These are phyloP conservation scores for Biscutella laevigata DNA, from an alignment of 441 rosid genomes.

Conservation along the genomic window DNA sequence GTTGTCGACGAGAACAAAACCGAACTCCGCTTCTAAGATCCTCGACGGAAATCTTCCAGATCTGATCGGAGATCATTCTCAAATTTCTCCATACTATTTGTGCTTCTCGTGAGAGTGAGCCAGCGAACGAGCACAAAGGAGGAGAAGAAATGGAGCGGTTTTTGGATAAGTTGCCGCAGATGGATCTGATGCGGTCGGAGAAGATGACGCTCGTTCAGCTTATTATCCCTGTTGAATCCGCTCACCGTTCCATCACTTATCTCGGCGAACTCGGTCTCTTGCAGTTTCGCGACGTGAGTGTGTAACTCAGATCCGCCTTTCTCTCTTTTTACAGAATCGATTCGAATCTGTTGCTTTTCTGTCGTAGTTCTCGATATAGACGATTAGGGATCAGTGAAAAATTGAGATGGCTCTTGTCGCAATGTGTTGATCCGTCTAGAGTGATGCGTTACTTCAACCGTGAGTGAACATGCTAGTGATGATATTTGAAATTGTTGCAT, in stretches of 20 bases:
- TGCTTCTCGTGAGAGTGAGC: conserved; percentile 24
- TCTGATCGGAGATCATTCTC: conserved; percentile 24
- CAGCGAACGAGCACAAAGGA: not conserved
- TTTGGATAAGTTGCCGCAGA: conserved; percentile 61
- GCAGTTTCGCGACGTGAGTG: conserved; percentile 86
- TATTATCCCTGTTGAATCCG: conserved; percentile 86
- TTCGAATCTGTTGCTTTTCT: conserved; percentile 5
- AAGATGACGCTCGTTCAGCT: conserved; percentile 90
- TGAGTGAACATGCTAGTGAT: conserved; percentile 12
- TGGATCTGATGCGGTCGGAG: conserved; percentile 99
- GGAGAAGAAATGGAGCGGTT: conserved; percentile 38
- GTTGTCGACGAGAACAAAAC: conserved; percentile 28
- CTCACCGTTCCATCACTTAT: conserved; percentile 82
- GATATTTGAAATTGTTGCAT: too few relatives aligned
- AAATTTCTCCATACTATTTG: not conserved
- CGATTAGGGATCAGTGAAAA: conserved; percentile 11
- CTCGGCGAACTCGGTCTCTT: conserved; percentile 93
- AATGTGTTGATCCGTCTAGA: conserved; percentile 19
- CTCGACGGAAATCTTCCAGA: conserved; percentile 22
- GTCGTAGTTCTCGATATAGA: conserved; percentile 7
- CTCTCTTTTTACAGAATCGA: conserved; percentile 6
- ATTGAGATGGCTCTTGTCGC: conserved; percentile 7
- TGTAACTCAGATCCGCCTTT: conserved; percentile 32
- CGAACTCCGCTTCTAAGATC: conserved; percentile 27
- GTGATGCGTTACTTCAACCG: conserved; percentile 14